Percentiles rank a stretch among this genome's conserved stretches.
Conservation (phyloP, 2,329 filamentous ascomycete genomes). For the Gremmenia infestans region DNA sequence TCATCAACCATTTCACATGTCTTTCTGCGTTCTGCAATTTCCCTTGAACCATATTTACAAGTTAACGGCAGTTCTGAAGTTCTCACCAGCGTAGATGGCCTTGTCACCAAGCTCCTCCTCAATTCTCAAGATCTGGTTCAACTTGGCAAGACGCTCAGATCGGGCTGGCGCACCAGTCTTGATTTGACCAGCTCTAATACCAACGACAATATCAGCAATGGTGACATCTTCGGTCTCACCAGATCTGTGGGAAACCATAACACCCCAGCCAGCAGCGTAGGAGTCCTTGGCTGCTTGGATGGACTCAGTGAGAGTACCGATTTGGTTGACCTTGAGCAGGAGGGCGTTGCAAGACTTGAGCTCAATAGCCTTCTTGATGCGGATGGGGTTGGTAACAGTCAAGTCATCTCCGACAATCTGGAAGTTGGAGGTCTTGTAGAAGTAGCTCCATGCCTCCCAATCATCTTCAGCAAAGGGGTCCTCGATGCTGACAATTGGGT, state of each 20-base stretch:
- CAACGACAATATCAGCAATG: slow-evolving; percentile 96
- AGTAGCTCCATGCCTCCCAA: slow-evolving; percentile 99
- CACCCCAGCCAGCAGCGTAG: slow-evolving; percentile 90
- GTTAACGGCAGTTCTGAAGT: slow-evolving; percentile 89
- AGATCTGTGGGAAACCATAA: slow-evolving; percentile 99
- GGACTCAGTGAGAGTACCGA: slow-evolving; percentile 96
- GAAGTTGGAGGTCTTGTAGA: slow-evolving; percentile 98
- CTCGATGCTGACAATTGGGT: slow-evolving; percentile 98
- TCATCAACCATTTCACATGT: slow-evolving; percentile 7
- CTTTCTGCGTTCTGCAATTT: neutral
- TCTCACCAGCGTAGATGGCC: slow-evolving; percentile 84
- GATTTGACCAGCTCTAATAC: slow-evolving; percentile 95
- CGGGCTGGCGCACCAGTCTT: slow-evolving; percentile 96
- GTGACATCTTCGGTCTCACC: slow-evolving; percentile 99
- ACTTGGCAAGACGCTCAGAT: slow-evolving; percentile 97
- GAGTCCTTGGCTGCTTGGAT: slow-evolving; percentile 99
- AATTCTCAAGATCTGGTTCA: slow-evolving; percentile 99
- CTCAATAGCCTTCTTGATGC: slow-evolving; percentile 99
- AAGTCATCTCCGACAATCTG: slow-evolving; percentile 98
- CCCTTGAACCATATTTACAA: slow-evolving; percentile 51
- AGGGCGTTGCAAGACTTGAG: slow-evolving; percentile 98
- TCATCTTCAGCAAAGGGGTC: slow-evolving; percentile 99
- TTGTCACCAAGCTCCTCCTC: slow-evolving; percentile 96
- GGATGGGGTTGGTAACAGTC: slow-evolving; percentile 97
- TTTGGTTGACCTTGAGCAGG: slow-evolving; percentile 99